These are phyloP conservation scores for Grigorovia yakushimaensis DNA, from an alignment of 805 yeast genomes.

Conservation along the genomic window DNA sequence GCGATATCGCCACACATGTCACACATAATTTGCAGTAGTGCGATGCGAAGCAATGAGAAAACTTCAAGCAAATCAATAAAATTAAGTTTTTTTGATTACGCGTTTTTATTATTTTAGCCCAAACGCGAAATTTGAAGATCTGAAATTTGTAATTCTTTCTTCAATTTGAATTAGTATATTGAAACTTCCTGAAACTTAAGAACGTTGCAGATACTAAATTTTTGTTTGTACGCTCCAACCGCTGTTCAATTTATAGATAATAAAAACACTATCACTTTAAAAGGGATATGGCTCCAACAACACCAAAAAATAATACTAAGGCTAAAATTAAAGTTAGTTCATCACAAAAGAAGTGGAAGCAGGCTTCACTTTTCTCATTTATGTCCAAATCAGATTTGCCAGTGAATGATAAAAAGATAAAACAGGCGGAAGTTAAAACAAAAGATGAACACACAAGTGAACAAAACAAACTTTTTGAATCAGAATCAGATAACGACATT, in stretches of 20 bases:
- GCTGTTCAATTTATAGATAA: no score
- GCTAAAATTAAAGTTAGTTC: conserved; percentile 20
- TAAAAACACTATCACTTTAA: no score
- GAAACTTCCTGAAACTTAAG: no score
- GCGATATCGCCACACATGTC: no score
- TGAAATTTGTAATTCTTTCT: background rate
- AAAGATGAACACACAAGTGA: no score
- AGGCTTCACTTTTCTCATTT: conserved; percentile 29
- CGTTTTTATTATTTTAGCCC: background rate
- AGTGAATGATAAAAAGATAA: background rate
- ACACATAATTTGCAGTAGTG: background rate
- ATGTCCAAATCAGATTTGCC: conserved; percentile 19
- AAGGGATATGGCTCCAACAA: conserved; percentile 15
- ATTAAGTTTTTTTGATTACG: background rate
- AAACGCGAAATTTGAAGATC: background rate
- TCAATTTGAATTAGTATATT: no score
- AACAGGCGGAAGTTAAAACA: conserved; percentile 3
- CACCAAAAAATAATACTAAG: conserved; percentile 17
- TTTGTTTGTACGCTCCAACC: no score
- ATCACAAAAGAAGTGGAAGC: conserved; percentile 29
- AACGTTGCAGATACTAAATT: no score
- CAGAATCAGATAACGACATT: background rate
- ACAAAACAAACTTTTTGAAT: background rate
- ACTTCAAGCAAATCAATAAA: no score
- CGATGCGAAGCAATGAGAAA: background rate